phyloP scores from a whole-genome alignment of 2,329 filamentous ascomycete species.

The Beauveria sp. region DNA sequence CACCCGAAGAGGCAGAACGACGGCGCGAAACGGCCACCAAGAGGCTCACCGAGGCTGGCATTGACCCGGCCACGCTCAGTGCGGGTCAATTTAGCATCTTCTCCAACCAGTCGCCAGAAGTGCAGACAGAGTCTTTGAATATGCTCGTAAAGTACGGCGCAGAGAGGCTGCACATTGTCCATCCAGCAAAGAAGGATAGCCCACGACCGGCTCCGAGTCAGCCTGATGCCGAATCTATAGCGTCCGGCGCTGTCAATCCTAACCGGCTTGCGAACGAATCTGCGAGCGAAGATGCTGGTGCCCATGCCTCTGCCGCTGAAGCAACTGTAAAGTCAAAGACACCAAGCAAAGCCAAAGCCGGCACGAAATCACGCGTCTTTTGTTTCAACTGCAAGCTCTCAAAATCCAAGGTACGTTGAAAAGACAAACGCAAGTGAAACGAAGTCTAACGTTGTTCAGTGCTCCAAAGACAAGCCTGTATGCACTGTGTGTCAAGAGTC shows the following conservation, averaged over 20 bases:
- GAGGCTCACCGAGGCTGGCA: conserved; percentile 36
- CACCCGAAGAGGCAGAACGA: conserved; percentile 40
- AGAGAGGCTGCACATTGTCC: conserved; percentile 48
- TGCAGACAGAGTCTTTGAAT: conserved; percentile 46
- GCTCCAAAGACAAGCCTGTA: conserved; percentile 31
- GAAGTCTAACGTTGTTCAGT: conserved; percentile 24
- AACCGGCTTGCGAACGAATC: not conserved
- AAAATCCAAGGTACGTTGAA: conserved; percentile 27
- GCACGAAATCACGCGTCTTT: conserved; percentile 24
- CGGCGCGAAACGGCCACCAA: conserved; percentile 40
- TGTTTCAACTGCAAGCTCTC: conserved; percentile 29
- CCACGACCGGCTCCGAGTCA: not conserved
- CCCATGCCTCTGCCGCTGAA: not conserved
- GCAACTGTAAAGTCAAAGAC: not conserved
- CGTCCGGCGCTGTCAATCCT: not conserved
- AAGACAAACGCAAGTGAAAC: not conserved
- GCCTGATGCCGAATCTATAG: not conserved
- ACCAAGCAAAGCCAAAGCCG: conserved; percentile 14
- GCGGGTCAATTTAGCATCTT: conserved; percentile 52
- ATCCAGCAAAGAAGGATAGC: conserved; percentile 34
- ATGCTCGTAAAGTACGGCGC: conserved; percentile 52
- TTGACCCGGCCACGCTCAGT: conserved; percentile 46
- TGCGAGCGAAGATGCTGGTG: not conserved
- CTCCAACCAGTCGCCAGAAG: conserved; percentile 48
- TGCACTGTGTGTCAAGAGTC: conserved; percentile 30